phyloP scores from a whole-genome alignment of 2,329 filamentous ascomycete genomes.

The Cadophora gregata region DNA sequence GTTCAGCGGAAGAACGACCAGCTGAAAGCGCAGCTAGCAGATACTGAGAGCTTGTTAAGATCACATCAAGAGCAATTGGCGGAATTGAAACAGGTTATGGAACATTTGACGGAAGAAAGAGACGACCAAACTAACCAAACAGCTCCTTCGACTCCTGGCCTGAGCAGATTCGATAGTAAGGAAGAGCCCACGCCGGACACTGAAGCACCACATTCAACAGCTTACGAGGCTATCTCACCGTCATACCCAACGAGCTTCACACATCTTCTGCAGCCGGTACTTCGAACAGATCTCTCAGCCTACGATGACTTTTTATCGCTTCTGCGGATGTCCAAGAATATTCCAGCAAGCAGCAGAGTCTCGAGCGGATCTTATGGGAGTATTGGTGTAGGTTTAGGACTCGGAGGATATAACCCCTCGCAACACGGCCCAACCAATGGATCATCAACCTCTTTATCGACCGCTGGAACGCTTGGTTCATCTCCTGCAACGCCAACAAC shows the following conservation, averaged over 20 bases:
- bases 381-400: constrained; percentile 52
- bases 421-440: constrained; percentile 59
- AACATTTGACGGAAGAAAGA: constrained; percentile 76
- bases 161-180: constrained; percentile 69
- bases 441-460: constrained; percentile 64
- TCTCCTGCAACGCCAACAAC: constrained; percentile 65
- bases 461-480: constrained; percentile 55
- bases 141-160: constrained; percentile 75
- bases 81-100: constrained; percentile 91
- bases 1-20: constrained; percentile 87
- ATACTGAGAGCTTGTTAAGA: constrained; percentile 83
- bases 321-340: constrained; percentile 68
- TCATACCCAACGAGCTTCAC: constrained; percentile 75
- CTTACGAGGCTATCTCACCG: constrained; percentile 55
- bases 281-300: constrained; percentile 79
- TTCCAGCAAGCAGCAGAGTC: constrained; percentile 63
- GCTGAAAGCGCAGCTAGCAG: constrained; percentile 81
- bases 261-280: constrained; percentile 81
- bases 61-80: constrained; percentile 93
- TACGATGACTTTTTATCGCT: constrained; percentile 88
- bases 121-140: constrained; percentile 78
- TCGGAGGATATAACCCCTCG: constrained; percentile 53
- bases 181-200: constrained; percentile 52
- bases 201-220: constrained; percentile 37
- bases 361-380: constrained; percentile 74